Percentiles rank a stretch among this genome's conserved stretches.
These are phyloP conservation scores for Aquilaria agallochum DNA, from an alignment of 441 rosid species.

Conservation along the genomic window DNA sequence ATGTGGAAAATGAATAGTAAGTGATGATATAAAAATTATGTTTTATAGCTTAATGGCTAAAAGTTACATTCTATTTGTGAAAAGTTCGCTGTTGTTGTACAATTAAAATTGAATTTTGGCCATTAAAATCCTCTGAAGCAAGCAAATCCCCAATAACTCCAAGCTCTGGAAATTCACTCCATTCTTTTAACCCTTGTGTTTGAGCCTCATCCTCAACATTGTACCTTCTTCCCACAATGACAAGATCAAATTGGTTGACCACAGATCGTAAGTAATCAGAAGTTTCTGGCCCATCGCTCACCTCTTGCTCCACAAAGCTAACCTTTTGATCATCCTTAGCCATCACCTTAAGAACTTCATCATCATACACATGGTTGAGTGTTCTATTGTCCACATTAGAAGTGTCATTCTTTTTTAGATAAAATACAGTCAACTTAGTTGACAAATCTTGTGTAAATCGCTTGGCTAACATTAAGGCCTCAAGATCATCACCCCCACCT, in stretches of 20 bases:
- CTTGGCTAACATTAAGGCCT: slow-evolving; percentile 31
- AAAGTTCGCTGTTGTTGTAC: not conserved
- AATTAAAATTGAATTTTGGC: slow-evolving; percentile 25
- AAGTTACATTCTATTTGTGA: too few species aligned
- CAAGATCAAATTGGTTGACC: slow-evolving; percentile 29
- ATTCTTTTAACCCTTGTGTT: slow-evolving; percentile 25
- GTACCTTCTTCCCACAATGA: slow-evolving; percentile 28
- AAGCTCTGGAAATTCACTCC: slow-evolving; percentile 46
- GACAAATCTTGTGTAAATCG: slow-evolving; percentile 24
- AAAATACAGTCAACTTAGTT: slow-evolving; percentile 21
- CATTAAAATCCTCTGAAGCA: slow-evolving; percentile 27
- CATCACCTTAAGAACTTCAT: slow-evolving; percentile 6
- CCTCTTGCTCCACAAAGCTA: slow-evolving; percentile 19
- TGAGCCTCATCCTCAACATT: slow-evolving; percentile 15
- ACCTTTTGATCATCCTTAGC: slow-evolving; percentile 16
- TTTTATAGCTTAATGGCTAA: too few species aligned
- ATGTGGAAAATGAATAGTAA: too few species aligned
- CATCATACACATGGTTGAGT: slow-evolving; percentile 16
- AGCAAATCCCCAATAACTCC: slow-evolving; percentile 38
- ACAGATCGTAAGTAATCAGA: slow-evolving; percentile 23
- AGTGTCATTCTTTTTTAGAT: slow-evolving; percentile 9
- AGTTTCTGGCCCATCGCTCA: slow-evolving; percentile 27
- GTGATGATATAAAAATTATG: too few species aligned
- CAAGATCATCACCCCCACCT: slow-evolving; percentile 24
- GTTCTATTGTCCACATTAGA: slow-evolving; percentile 15